Percentiles rank a stretch among this genome's conserved stretches.
Conservation (phyloP, 257 asterid genomes). For the Salvia rosmarinus region DNA sequence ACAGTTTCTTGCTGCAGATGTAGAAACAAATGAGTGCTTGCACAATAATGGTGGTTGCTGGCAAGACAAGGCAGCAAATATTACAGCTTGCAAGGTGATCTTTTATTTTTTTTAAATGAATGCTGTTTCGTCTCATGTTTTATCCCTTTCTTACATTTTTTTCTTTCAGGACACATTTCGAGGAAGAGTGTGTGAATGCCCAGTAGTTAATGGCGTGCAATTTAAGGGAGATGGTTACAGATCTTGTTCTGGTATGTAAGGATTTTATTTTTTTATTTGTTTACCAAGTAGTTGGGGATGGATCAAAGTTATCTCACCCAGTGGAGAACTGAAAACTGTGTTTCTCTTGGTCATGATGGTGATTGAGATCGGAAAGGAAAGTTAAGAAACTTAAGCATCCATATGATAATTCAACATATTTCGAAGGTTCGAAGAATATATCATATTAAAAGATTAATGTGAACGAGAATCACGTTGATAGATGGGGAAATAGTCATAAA, state of each 20-base stretch:
- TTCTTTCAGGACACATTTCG: slow-evolving; percentile 51
- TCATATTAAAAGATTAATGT: background rate
- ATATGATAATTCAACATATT: background rate
- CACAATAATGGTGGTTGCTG: slow-evolving; percentile 88
- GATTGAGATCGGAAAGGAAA: background rate
- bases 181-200: slow-evolving; percentile 58
- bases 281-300: background rate
- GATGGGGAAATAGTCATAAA: background rate
- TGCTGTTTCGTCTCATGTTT: background rate
- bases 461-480: background rate
- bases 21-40: slow-evolving; percentile 81
- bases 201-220: slow-evolving; percentile 49
- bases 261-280: background rate
- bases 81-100: slow-evolving; percentile 82
- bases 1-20: slow-evolving; percentile 46
- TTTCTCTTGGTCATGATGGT: background rate
- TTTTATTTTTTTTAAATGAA: background rate
- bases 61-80: slow-evolving; percentile 59
- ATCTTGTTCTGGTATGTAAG: slow-evolving; percentile 48
- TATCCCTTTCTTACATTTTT: slow-evolving; percentile 12
- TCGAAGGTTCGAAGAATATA: background rate
- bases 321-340: too few species aligned
- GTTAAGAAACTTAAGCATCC: background rate
- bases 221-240: slow-evolving; percentile 61
- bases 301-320: too few species aligned